Evolutionary conservation across 352 stramenopile genomes (phyloP).

Genomic region (Globisporangium takayamanum): DNA sequence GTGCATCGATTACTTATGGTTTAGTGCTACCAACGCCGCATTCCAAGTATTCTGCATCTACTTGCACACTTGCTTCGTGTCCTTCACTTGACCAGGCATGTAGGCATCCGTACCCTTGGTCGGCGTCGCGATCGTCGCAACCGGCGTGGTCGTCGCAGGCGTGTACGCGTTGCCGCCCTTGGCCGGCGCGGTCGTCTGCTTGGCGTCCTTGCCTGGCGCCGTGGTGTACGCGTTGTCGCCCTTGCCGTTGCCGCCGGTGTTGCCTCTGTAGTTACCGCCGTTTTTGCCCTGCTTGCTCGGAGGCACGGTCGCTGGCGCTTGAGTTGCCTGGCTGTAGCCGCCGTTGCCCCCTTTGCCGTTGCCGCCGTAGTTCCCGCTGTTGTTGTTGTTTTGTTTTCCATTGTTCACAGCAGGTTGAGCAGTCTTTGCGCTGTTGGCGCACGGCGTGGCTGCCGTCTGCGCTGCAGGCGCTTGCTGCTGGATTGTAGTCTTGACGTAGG

Average conservation of each 20-base stretch:
- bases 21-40: too few species aligned
- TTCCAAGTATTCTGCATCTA: too few species aligned
- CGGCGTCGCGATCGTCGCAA: neutral
- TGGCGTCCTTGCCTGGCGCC: neutral
- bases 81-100: too few species aligned
- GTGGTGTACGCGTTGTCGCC: too few species aligned
- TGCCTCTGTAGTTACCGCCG: neutral
- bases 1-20: too few species aligned
- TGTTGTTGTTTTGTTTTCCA: constrained; percentile 8
- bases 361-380: neutral
- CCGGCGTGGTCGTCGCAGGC: neutral
- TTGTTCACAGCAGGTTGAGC: constrained; percentile 6
- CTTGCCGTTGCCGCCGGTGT: neutral
- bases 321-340: neutral
- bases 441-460: neutral
- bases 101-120: too few species aligned
- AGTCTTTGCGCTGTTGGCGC: constrained; percentile 12
- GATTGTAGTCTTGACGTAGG: constrained; percentile 7
- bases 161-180: constrained; percentile 1
- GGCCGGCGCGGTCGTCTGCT: neutral
- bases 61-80: too few species aligned
- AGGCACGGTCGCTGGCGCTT: neutral
- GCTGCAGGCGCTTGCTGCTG: neutral
- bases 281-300: constrained; percentile 2
- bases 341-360: constrained; percentile 4